Base-by-base conservation (phyloP, 331 rosid species). In the Dryas integrifolia region DNA sequence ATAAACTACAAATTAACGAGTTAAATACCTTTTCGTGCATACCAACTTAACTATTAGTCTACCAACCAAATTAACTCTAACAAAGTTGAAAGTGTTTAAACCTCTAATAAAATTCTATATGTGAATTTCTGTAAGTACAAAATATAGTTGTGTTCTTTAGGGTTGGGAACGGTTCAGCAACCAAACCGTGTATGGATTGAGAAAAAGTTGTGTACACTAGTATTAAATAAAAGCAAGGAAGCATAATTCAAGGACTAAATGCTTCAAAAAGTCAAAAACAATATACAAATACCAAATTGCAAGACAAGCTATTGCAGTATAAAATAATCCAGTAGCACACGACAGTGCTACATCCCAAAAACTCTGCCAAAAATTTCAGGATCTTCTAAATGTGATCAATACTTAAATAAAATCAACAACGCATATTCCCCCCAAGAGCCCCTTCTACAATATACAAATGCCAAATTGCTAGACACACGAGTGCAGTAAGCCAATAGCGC, bases 371-470 rank as follows among this genome's bases (percentile, higher is more conserved):
- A 70, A 56, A 24, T 43, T 43, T 56, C 40, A 41, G 50, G 74
- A 69, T 47, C 64, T 69, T 7, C 14, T 39, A 53, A 69, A 44
- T 70, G 72, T 9, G 41, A 24, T 55, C 65, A 7, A 45, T 70
- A 24, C 65, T 3, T 7, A 43, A 55, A 55, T 59, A 9, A 14
- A 41, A 56, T 3, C 40, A 2, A 39, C 65, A 15, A 40, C 6
- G 6, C 9, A 18, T 4, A 63, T 63, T 43, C 5, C 52, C 18
- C 44, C 6, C 41, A 69, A 40, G 41, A 16, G 16, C 65, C 35
- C 9, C 47, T 48, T 70, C 64, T 72, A 78, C 73, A 78, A 72
- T 78, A 15, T 72, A 78, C 82, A 72, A 65, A 71, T 13, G 55
- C 44, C 48, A 47, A 56, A 66, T 55, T 70, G 58, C 81, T 70